Base-by-base conservation (phyloP, 495 filamentous ascomycete genomes). In the Annulohypoxylon bovei region DNA sequence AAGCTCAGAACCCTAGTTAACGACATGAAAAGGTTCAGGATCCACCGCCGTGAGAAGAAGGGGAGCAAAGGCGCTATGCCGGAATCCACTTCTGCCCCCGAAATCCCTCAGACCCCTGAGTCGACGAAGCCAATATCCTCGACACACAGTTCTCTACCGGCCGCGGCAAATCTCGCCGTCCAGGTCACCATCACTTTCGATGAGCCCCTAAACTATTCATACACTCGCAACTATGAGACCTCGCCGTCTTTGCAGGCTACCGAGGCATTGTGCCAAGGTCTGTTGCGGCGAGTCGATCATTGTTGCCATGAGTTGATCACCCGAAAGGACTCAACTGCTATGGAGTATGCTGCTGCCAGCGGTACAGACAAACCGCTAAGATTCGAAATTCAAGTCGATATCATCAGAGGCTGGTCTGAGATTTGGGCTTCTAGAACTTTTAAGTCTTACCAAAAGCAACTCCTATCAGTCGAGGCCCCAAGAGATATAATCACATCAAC, bases 261-360 rank as follows among this genome's bases (percentile, higher is more conserved):
- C 56, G 77, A 78, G 60, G 72, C 72, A 58, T 71, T 83, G 47
- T 81, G 78, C 50, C 76, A 80, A 22, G 82, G 80, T 3, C 71
- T 85, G 6, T 63, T 84, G 20, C 78, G 81, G 35, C 81, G 82
- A 42, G 79, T 84, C 35, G 80, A 84, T 68, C 82, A 82, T 62
- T 84, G 81, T 67, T 80, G 76, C 40, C 59, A 82, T 57, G 82
- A 85, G 67, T 74, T 85, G 39, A 75, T 85, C 64, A 84, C 82
- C 9, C 77, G 82, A 50, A 82, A 79, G 57, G 82, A 85, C 72
- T 81, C 81, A 5, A 75, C 61, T n/a, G 82, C 82, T 11, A 74
- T 81, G 54, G 80, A 81, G 8, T 72, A 74, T 53, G 67, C 74
- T 28, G 71, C 75, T 61, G 77, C 70, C 61, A 77, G 76, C 40